phyloP scores from a whole-genome alignment of 2,329 filamentous ascomycete species.

The Dothideomycetes sp. region DNA sequence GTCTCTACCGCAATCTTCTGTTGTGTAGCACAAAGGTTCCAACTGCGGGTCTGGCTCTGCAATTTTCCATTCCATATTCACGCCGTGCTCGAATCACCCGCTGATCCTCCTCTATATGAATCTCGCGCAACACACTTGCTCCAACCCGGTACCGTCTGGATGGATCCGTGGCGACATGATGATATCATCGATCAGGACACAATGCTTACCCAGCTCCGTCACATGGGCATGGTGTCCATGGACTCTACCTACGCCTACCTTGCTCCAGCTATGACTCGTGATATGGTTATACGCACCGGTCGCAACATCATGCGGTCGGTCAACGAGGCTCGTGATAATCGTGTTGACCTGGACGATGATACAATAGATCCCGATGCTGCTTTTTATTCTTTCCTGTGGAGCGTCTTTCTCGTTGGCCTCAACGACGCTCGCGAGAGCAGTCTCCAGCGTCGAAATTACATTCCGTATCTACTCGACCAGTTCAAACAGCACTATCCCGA shows the following conservation, averaged over 20 bases:
- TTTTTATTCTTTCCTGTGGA: slow-evolving; percentile 66
- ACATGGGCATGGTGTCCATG: slow-evolving; percentile 35
- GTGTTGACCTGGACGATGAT: slow-evolving; percentile 28
- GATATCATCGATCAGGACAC: slow-evolving; percentile 2
- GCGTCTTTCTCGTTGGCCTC: slow-evolving; percentile 36
- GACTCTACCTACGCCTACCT: slow-evolving; percentile 45
- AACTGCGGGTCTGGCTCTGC: slow-evolving; percentile 66
- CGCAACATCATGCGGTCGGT: slow-evolving; percentile 73
- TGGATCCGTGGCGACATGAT: slow-evolving; percentile 68
- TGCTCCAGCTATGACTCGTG: slow-evolving; percentile 49
- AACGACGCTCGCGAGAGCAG: slow-evolving; percentile 13
- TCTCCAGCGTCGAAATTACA: slow-evolving; percentile 40
- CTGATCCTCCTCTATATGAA: slow-evolving; percentile 26
- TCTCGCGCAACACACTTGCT: slow-evolving; percentile 20
- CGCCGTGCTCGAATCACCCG: slow-evolving; percentile 54
- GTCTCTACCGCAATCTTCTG: slow-evolving; percentile 83
- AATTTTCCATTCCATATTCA: slow-evolving; percentile 80
- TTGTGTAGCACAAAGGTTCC: slow-evolving; percentile 61
- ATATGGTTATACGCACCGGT: slow-evolving; percentile 64
- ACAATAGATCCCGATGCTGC: slow-evolving; percentile 44
- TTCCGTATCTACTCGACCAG: slow-evolving; percentile 54
- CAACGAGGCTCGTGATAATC: slow-evolving; percentile 33
- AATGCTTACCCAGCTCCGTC: slow-evolving; percentile 39
- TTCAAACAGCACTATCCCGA: slow-evolving; percentile 57
- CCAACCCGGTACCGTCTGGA: slow-evolving; percentile 48